Evolutionary conservation across 2,329 filamentous ascomycete genomes (phyloP), one percentile per base, ranked within the genome.

Genomic region (Triangularia setosa): DNA sequence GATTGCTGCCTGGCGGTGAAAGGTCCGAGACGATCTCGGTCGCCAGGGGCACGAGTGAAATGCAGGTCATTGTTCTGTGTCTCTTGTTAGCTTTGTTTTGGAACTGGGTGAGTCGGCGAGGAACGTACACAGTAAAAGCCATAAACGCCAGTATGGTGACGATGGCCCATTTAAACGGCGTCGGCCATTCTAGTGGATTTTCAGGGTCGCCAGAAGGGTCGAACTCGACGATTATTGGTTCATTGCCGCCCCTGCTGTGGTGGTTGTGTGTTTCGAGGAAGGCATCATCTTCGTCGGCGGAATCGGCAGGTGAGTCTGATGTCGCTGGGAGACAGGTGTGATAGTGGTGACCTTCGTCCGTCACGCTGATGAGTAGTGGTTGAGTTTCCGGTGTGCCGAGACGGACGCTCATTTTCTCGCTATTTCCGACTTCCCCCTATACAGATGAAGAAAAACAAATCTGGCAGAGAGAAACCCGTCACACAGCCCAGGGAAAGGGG

Each of bases 61-160:
- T 83, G 73, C 84, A 87, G 6, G 82, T 86, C 67, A 86, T 84
- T 2, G 84, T 85, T 3, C 83, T 85, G 61, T 2, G 6, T 3
- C 6, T 21, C 7, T 3, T 23, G 62, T 67, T 58, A 65, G 60
- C 16, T 40, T 59, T 8, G 25, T 35, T 30, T n/a, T 9, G 28
- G 30, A 33, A 40, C 21, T 7, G 58, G 4, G 33, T 4, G 16
- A 30, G 12, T 14, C 12, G 40, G 40, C 14, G 14, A 16, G 7
- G 35, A 28, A 70, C 77, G 24, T 78, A 85, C 82, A 86, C 83
- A 0, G 82, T 84, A 66, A 86, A 87, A 0, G 82, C 80, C 78
- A 82, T 84, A 58, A 82, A 76, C 21, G 81, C 80, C 27, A 87
- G 75, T 35, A 87, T 70, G 18, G 75, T 69, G n/a, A 85, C 82